Base-by-base conservation (phyloP, 2,329 filamentous ascomycete species). In the Ophiostoma triangulosporum region DNA sequence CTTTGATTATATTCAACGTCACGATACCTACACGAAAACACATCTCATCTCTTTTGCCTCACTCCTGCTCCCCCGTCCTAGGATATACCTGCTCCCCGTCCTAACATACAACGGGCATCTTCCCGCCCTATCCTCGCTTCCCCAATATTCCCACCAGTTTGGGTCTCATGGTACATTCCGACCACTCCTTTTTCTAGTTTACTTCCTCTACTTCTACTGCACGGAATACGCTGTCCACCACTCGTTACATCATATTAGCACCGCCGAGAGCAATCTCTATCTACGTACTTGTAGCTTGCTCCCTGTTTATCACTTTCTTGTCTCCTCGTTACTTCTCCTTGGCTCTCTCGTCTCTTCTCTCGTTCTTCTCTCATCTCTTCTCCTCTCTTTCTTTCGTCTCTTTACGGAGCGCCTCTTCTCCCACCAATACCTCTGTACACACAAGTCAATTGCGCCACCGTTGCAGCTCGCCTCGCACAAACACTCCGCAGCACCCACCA, bases 381-480 rank as follows among this genome's bases (percentile, higher is more conserved):
- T 20, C 7, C n/a, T 31, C 29, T 31, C 29, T 31, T 31, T 31
- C 11, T 17, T 7, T 36, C 35, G 35, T 17, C 35, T 17, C 6
- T 36, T 15, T 40, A 53, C 51, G 51, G n/a, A n/a, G n/a, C n/a
- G n/a, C n/a, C 46, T 35, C 38, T 43, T 27, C 46, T 17, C 27
- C n/a, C n/a, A n/a, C n/a, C n/a, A n/a, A n/a, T n/a, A n/a, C 40
- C 38, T n/a, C 15, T 46, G 43, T 29, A 24, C 43, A 24, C 14
- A 38, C 35, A 43, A n/a, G 24, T 8, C 43, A 48, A 51, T 43
- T 51, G 53, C 49, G 43, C 40, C 50, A 22, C 29, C n/a, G n/a
- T 52, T 55, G 54, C 50, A 29, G 50, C 54, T 52, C 54, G 50
- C 50, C 45, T 52, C 43, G 50, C 26, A 55, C 54, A 55, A 52